These are phyloP conservation scores for Hansenula lynferdii DNA, from an alignment of 1,139 yeast genomes.

Conservation along the genomic window DNA sequence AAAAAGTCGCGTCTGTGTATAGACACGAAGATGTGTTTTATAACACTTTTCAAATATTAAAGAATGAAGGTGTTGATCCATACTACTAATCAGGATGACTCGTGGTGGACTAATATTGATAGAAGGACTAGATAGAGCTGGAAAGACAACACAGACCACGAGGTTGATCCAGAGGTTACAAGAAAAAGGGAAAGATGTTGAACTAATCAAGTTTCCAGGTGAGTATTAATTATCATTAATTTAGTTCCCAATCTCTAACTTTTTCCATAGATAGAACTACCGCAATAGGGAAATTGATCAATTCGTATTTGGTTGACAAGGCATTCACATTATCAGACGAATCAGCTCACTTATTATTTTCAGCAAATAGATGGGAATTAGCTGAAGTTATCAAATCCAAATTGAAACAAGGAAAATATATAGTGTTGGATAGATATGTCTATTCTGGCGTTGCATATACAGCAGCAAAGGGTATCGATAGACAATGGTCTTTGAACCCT, in stretches of 20 bases:
- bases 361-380: constrained; percentile 94
- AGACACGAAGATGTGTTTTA: too few species aligned
- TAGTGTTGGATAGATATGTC: constrained; percentile 81
- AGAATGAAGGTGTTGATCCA: too few species aligned
- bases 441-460: constrained; percentile 94
- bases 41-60: too few species aligned
- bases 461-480: constrained; percentile 71
- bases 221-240: constrained; percentile 6
- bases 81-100: too few species aligned
- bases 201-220: constrained; percentile 68
- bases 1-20: too few species aligned
- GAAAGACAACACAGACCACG: constrained; percentile 85
- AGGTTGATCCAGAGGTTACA: constrained; percentile 37
- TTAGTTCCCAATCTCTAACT: too few species aligned
- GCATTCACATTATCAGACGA: constrained; percentile 55
- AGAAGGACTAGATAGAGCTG: constrained; percentile 94
- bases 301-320: constrained; percentile 59
- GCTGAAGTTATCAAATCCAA: constrained; percentile 40
- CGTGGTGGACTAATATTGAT: constrained; percentile 76
- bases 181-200: constrained; percentile 28
- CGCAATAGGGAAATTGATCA: constrained; percentile 71
- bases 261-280: constrained; percentile 75
- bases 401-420: constrained; percentile 48
- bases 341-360: constrained; percentile 80
- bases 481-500: constrained; percentile 74